Evolutionary conservation across 257 asterid species (phyloP).

Genomic region (Nicotiana undulata): DNA sequence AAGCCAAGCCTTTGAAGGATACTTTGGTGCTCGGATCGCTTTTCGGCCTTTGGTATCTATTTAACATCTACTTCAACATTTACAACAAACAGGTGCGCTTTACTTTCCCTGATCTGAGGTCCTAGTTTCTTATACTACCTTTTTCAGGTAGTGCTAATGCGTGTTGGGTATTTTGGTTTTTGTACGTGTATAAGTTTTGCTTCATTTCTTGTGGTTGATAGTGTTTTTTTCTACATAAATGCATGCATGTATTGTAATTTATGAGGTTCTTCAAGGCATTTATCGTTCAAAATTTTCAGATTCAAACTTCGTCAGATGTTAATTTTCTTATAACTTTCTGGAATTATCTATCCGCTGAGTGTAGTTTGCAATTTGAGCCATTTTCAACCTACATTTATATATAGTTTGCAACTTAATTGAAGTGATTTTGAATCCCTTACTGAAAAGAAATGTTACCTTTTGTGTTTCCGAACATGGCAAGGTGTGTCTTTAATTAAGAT

Average conservation of each 20-base stretch:
- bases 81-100: conserved; percentile 76
- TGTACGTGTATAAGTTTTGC: neutral
- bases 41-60: conserved; percentile 87
- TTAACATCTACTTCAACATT: conserved; percentile 91
- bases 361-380: neutral
- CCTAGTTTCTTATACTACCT: neutral
- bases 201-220: neutral
- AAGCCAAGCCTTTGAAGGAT: conserved; percentile 33
- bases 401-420: neutral
- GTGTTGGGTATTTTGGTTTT: too few relatives aligned
- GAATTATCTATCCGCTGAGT: neutral
- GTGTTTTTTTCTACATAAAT: neutral
- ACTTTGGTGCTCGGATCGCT: conserved; percentile 75
- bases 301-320: neutral
- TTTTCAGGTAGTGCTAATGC: neutral
- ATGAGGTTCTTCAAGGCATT: neutral
- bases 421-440: neutral
- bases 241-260: neutral
- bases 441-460: neutral
- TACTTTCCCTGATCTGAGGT: neutral
- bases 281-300: neutral
- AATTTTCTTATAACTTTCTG: neutral
- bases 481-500: conserved; percentile 8
- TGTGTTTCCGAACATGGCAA: neutral
- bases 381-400: neutral